Evolutionary conservation across 495 filamentous ascomycete genomes (phyloP).

Genomic region (Aspergillus hancockii): DNA sequence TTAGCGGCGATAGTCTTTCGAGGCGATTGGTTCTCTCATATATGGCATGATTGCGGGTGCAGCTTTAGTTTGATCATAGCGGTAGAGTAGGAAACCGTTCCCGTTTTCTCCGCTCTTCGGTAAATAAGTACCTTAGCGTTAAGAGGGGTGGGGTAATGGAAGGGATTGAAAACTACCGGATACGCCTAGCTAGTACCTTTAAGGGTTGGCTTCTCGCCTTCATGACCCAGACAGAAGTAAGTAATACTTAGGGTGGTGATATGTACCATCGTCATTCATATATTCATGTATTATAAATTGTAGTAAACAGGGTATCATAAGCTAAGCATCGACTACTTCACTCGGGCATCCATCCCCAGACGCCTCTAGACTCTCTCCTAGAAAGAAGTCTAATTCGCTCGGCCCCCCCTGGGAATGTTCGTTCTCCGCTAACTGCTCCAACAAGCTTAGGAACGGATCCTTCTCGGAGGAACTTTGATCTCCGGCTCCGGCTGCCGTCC

Average conservation of each 20-base stretch:
- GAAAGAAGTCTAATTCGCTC: conserved; percentile 73
- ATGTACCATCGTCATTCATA: background rate
- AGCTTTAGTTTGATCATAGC: no score
- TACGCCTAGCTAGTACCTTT: no score
- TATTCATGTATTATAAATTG: background rate
- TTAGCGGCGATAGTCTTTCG: no score
- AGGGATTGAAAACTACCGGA: no score
- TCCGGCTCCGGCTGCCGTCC: conserved; percentile 32
- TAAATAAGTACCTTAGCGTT: no score
- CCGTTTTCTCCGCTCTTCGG: no score
- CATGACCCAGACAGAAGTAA: no score
- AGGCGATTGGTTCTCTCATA: no score
- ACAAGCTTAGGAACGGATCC: conserved; percentile 75
- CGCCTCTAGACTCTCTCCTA: conserved; percentile 33
- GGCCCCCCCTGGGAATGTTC: conserved; percentile 61
- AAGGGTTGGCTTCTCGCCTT: no score
- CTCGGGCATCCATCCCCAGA: background rate
- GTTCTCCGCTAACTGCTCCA: conserved; percentile 81
- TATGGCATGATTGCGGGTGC: no score
- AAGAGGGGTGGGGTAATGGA: no score
- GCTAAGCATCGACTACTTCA: background rate
- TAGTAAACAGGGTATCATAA: conserved; percentile 3
- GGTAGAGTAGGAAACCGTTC: no score
- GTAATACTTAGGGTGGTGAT: background rate
- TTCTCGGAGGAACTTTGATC: conserved; percentile 53